These are phyloP conservation scores for Cutaneotrichosporon sp. DNA, from an alignment of 1,284 basidiomycete genomes.

Conservation along the genomic window DNA sequence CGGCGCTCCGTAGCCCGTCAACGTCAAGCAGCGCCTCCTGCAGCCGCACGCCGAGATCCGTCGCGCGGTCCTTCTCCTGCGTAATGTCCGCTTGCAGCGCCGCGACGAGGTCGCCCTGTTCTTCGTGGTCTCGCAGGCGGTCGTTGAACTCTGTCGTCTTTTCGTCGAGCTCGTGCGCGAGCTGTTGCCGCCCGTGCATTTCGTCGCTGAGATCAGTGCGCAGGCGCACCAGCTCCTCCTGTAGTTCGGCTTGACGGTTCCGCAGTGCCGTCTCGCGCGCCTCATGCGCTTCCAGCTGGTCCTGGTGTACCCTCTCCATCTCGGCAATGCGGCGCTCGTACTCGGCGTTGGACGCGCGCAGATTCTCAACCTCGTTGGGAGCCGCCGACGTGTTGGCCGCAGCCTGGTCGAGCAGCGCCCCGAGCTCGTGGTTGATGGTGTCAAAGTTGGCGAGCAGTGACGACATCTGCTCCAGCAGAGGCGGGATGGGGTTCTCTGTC, in stretches of 20 bases:
- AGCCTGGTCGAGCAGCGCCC: slow-evolving; percentile 65
- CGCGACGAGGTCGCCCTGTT: slow-evolving; percentile 29
- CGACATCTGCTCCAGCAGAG: slow-evolving; percentile 59
- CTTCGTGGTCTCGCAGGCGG: slow-evolving; percentile 26
- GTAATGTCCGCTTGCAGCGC: slow-evolving; percentile 52
- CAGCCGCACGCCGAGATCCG: slow-evolving; percentile 52
- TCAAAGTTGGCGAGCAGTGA: slow-evolving; percentile 70
- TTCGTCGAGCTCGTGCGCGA: slow-evolving; percentile 34
- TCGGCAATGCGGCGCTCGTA: slow-evolving; percentile 26
- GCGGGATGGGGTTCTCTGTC: slow-evolving; percentile 54
- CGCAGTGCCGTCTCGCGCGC: slow-evolving; percentile 62
- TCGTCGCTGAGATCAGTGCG: slow-evolving; percentile 40
- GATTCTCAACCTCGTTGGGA: neutral
- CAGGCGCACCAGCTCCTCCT: slow-evolving; percentile 40
- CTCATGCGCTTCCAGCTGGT: slow-evolving; percentile 59
- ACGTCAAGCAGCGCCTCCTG: slow-evolving; percentile 63
- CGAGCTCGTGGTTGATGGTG: slow-evolving; percentile 65
- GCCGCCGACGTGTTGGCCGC: neutral
- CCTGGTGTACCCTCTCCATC: slow-evolving; percentile 49
- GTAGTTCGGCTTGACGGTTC: slow-evolving; percentile 61
- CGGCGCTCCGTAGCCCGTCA: slow-evolving; percentile 53
- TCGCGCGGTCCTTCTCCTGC: slow-evolving; percentile 54
- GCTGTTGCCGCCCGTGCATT: slow-evolving; percentile 33
- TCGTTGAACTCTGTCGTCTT: slow-evolving; percentile 33
- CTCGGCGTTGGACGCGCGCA: slow-evolving; percentile 18